phyloP scores from a whole-genome alignment of 305 asterid genomes.

The Fraxinus nigra region DNA sequence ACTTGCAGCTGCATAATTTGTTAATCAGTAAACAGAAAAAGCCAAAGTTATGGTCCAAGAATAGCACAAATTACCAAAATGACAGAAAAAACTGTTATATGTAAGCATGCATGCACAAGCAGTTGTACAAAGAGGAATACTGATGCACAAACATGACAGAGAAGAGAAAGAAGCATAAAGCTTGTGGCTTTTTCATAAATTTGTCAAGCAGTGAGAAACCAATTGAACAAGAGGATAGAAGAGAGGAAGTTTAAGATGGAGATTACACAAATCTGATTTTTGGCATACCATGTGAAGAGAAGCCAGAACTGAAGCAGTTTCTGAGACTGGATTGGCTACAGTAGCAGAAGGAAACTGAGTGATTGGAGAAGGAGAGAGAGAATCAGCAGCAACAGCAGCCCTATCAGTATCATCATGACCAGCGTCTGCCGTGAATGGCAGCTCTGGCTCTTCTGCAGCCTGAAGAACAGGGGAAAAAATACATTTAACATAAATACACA shows the following conservation, averaged over 20 bases:
- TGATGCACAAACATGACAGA: not conserved
- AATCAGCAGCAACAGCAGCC: slow-evolving; percentile 38
- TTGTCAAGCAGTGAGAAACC: not conserved
- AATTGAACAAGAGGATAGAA: slow-evolving; percentile 1
- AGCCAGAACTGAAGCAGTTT: slow-evolving; percentile 70
- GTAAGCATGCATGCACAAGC: not conserved
- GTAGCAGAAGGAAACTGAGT: slow-evolving; percentile 50
- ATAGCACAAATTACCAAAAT: not conserved
- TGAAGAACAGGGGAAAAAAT: slow-evolving; percentile 25
- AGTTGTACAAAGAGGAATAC: not conserved
- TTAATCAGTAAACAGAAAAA: slow-evolving; percentile 23
- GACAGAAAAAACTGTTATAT: not conserved
- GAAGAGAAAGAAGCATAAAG: not conserved
- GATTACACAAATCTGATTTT: slow-evolving; percentile 4
- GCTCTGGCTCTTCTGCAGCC: slow-evolving; percentile 53
- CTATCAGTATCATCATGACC: slow-evolving; percentile 50
- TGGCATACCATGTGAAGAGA: slow-evolving; percentile 79
- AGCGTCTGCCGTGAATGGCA: slow-evolving; percentile 46
- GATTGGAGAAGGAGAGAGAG: slow-evolving; percentile 44
- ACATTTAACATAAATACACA: slow-evolving; percentile 9
- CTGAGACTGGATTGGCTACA: slow-evolving; percentile 52
- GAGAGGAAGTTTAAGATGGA: not conserved
- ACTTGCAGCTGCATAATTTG: slow-evolving; percentile 74
- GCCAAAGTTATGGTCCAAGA: not conserved
- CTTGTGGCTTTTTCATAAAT: not conserved